Percentiles rank a stretch among this genome's conserved stretches.
Conservation (phyloP, 495 filamentous ascomycete species). For the Elasticomyces elasticus region DNA sequence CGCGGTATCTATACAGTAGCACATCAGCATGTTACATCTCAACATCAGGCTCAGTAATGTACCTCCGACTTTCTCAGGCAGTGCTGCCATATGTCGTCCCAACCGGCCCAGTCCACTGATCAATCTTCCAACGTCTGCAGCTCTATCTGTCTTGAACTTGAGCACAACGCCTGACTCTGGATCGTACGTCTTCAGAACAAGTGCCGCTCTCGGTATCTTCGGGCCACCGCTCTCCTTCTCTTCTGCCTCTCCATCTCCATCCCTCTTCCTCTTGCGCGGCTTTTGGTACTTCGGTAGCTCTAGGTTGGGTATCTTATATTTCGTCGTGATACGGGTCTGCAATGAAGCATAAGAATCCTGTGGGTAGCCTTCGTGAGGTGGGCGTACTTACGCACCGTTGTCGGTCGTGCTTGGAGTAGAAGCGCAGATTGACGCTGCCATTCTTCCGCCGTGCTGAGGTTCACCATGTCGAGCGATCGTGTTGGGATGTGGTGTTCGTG, state of each 20-base stretch:
- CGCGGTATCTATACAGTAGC: not conserved
- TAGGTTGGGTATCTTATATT: slow-evolving; percentile 59
- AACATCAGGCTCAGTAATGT: not conserved
- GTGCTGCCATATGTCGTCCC: slow-evolving; percentile 53
- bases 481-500: not conserved
- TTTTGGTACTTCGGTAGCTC: slow-evolving; percentile 29
- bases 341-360: slow-evolving; percentile 3
- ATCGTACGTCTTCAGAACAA: slow-evolving; percentile 86
- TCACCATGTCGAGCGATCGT: slow-evolving; percentile 41
- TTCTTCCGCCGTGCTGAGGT: slow-evolving; percentile 48
- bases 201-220: slow-evolving; percentile 44
- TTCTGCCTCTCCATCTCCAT: slow-evolving; percentile 13
- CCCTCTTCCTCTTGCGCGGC: slow-evolving; percentile 19
- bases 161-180: slow-evolving; percentile 58
- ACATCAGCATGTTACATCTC: not conserved
- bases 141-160: slow-evolving; percentile 34
- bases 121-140: slow-evolving; percentile 77
- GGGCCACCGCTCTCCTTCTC: slow-evolving; percentile 14
- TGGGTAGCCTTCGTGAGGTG: not conserved
- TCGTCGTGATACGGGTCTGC: slow-evolving; percentile 74
- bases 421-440: slow-evolving; percentile 55
- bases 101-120: slow-evolving; percentile 62
- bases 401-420: slow-evolving; percentile 54
- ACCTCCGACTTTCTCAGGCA: slow-evolving; percentile 39
- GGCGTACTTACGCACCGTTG: slow-evolving; percentile 42